A percentile compares a stretch with the other conserved stretches of the same genome.
Conservation (phyloP, 2,329 filamentous ascomycete genomes). For the Rachicladosporium sp. region DNA sequence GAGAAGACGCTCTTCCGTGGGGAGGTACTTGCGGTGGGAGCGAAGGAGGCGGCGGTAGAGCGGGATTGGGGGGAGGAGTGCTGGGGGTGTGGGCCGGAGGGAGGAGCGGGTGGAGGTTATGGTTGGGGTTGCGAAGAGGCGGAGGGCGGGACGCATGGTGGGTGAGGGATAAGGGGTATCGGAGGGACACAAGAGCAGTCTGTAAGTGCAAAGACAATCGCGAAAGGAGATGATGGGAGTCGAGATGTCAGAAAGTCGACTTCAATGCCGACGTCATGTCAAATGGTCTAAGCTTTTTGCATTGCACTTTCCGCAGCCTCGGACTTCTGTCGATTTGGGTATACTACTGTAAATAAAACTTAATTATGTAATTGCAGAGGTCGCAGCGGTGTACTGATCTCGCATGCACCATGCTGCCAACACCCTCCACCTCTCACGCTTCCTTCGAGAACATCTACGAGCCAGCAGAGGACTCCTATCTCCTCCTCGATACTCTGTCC, state of each 20-base stretch:
- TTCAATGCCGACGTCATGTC: conserved; percentile 4
- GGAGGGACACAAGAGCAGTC: too few relatives aligned
- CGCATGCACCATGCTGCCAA: conserved; percentile 63
- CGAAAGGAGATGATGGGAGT: too few relatives aligned
- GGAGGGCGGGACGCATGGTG: conserved; percentile 15
- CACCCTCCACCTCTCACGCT: conserved; percentile 85
- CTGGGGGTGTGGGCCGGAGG: conserved; percentile 41
- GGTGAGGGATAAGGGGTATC: neutral
- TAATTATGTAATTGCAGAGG: too few relatives aligned
- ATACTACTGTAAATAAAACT: too few relatives aligned
- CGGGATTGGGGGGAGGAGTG: conserved; percentile 74
- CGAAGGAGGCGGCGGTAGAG: conserved; percentile 81
- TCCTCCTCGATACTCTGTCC: conserved; percentile 84
- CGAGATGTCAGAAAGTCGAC: too few relatives aligned
- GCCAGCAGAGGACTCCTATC: conserved; percentile 88
- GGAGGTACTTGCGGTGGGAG: conserved; percentile 69
- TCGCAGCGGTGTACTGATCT: neutral
- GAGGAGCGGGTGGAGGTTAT: conserved; percentile 19
- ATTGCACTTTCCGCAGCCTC: too few relatives aligned
- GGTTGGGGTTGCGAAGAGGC: conserved; percentile 22
- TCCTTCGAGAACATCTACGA: conserved; percentile 83
- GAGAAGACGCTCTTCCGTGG: conserved; percentile 60
- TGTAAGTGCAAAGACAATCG: too few relatives aligned
- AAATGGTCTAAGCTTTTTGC: neutral
- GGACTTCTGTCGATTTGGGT: too few relatives aligned